Conservation (phyloP, 768 basidiomycete species). For the Lactarius deliciosus region DNA sequence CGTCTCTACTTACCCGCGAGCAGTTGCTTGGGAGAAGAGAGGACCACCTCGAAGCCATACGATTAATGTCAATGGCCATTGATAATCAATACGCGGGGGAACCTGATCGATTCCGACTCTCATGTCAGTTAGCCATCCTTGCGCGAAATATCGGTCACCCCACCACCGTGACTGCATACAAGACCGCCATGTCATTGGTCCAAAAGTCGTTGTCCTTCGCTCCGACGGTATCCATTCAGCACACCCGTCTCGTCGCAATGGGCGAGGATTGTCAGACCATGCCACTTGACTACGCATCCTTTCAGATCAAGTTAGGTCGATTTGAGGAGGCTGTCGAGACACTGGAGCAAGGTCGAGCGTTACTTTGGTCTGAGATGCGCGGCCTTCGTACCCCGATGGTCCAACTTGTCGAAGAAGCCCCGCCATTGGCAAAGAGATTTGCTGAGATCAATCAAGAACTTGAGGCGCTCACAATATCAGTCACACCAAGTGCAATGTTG, state of each 20-base stretch:
- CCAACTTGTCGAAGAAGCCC: not conserved
- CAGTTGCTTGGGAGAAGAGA: not conserved
- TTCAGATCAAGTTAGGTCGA: slow-evolving; percentile 2
- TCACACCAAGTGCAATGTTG: too few relatives aligned
- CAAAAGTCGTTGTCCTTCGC: not conserved
- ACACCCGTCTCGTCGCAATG: not conserved
- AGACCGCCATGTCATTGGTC: not conserved
- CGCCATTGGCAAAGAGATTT: slow-evolving; percentile 4
- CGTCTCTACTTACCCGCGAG: not conserved
- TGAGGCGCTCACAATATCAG: not conserved
- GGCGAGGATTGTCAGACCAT: not conserved
- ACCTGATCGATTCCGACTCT: not conserved
- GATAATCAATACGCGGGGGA: not conserved
- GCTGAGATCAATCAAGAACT: not conserved
- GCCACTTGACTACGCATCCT: slow-evolving; percentile 11
- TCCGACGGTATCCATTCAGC: not conserved
- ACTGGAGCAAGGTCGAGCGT: slow-evolving; percentile 10
- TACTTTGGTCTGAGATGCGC: slow-evolving; percentile 16
- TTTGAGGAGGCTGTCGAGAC: slow-evolving; percentile 15
- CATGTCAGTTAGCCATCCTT: not conserved
- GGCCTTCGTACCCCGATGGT: slow-evolving; percentile 2
- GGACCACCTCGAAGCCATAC: not conserved
- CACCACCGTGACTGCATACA: not conserved
- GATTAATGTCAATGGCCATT: not conserved
- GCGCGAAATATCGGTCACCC: not conserved